Evolutionary conservation across 1,139 yeast genomes (phyloP).

Genomic region (Dujonia santamariae): DNA sequence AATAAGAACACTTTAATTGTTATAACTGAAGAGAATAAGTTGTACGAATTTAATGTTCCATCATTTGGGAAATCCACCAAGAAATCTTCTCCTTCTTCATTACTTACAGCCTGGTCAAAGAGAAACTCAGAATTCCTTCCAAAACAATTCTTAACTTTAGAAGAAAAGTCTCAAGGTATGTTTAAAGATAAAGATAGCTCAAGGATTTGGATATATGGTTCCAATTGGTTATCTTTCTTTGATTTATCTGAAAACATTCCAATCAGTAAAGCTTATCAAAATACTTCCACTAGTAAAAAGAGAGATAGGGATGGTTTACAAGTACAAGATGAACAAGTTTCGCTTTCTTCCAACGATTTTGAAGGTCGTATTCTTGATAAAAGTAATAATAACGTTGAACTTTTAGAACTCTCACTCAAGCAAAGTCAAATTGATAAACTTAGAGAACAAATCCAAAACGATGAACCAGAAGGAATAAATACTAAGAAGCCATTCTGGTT

Average conservation of each 20-base stretch:
- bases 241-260: slow-evolving; percentile 67
- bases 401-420: slow-evolving; percentile 28
- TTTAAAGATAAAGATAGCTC: slow-evolving; percentile 42
- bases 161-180: slow-evolving; percentile 74
- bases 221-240: slow-evolving; percentile 78
- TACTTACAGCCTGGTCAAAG: slow-evolving; percentile 78
- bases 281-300: slow-evolving; percentile 37
- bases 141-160: slow-evolving; percentile 51
- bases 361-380: slow-evolving; percentile 16
- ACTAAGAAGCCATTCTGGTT: slow-evolving; percentile 60
- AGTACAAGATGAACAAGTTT: slow-evolving; percentile 28
- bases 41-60: slow-evolving; percentile 61
- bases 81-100: slow-evolving; percentile 18
- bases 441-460: slow-evolving; percentile 26
- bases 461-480: slow-evolving; percentile 16
- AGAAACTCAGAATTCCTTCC: slow-evolving; percentile 76
- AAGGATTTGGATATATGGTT: slow-evolving; percentile 79
- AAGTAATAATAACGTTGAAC: slow-evolving; percentile 28
- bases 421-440: slow-evolving; percentile 30
- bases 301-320: slow-evolving; percentile 65
- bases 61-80: slow-evolving; percentile 9
- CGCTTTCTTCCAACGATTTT: slow-evolving; percentile 20
- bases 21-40: slow-evolving; percentile 69
- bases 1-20: slow-evolving; percentile 52
- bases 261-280: slow-evolving; percentile 26